Evolutionary conservation across 2,329 filamentous ascomycete genomes (phyloP).

Genomic region (Aspergillus uvarum): DNA sequence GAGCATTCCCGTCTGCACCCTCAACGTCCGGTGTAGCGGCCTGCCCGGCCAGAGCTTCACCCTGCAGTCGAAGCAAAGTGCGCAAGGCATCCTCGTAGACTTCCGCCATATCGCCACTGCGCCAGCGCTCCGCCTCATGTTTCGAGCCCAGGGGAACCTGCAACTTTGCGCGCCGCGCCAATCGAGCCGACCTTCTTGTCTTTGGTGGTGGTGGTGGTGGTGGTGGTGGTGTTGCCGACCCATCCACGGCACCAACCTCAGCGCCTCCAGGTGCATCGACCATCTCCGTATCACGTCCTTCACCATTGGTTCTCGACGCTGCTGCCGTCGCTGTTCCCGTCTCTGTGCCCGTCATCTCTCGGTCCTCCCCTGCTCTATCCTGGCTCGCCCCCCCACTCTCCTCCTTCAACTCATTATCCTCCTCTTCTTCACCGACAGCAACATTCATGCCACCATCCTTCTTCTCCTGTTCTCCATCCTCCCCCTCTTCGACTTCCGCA

Average conservation of each 20-base stretch:
- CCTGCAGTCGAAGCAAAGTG: constrained; percentile 41
- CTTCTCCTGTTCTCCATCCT: constrained; percentile 6
- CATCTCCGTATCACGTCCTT: constrained; percentile 21
- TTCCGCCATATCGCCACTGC: constrained; percentile 42
- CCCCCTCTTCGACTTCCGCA: constrained; percentile 26
- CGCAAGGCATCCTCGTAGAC: constrained; percentile 44
- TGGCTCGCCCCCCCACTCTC: not conserved
- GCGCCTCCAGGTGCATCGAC: constrained; percentile 10
- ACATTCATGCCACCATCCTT: no score
- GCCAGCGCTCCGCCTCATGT: constrained; percentile 39
- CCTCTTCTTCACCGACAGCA: not conserved
- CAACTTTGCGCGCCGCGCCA: constrained; percentile 28
- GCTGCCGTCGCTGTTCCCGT: not conserved
- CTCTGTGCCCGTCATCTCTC: not conserved
- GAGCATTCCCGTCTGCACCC: constrained; percentile 32
- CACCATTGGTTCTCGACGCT: not conserved
- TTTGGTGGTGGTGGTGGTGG: not conserved
- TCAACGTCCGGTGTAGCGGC: constrained; percentile 21
- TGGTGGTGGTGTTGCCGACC: no score
- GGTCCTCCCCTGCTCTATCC: not conserved
- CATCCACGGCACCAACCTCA: not conserved
- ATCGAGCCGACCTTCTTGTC: not conserved
- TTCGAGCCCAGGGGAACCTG: constrained; percentile 34
- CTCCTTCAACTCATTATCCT: not conserved
- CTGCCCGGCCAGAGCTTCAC: constrained; percentile 28